Evolutionary conservation across 208 protist genomes (phyloP).

Genomic region (Angomonas desouzai): DNA sequence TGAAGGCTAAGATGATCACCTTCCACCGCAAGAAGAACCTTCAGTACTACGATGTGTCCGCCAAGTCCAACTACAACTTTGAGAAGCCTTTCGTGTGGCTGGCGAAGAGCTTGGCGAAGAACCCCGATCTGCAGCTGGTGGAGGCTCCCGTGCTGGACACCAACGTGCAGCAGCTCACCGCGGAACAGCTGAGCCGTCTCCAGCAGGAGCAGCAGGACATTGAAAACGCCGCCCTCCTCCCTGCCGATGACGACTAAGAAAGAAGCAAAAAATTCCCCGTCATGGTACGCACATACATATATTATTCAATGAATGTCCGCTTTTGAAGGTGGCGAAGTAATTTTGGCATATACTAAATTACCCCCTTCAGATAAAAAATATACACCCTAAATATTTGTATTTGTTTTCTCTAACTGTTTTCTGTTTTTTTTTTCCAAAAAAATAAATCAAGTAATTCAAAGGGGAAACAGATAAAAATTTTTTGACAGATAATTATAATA

Average conservation of each 20-base stretch:
- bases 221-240: conserved; percentile 88
- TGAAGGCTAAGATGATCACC: conserved; percentile 99
- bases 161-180: conserved; percentile 80
- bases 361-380: too few relatives aligned
- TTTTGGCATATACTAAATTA: too few relatives aligned
- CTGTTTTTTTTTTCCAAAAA: background rate
- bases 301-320: conserved; percentile 8
- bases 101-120: conserved; percentile 95
- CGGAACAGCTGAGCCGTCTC: conserved; percentile 68
- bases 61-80: conserved; percentile 99
- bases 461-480: conserved; percentile 3
- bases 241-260: conserved; percentile 94
- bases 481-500: conserved; percentile 5
- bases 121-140: conserved; percentile 94
- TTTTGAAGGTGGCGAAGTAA: conserved; percentile 9
- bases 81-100: conserved; percentile 99
- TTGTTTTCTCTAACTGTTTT: conserved; percentile 8
- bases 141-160: conserved; percentile 85
- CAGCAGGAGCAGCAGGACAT: conserved; percentile 70
- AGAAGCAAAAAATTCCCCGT: background rate
- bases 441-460: conserved; percentile 14
- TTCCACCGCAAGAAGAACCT: conserved; percentile 99
- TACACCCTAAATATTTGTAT: conserved; percentile 3
- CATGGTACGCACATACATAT: background rate
- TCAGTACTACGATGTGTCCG: conserved; percentile 99